Base-by-base conservation (phyloP, 1,284 basidiomycete species). In the Ceratobasidium sp. region DNA sequence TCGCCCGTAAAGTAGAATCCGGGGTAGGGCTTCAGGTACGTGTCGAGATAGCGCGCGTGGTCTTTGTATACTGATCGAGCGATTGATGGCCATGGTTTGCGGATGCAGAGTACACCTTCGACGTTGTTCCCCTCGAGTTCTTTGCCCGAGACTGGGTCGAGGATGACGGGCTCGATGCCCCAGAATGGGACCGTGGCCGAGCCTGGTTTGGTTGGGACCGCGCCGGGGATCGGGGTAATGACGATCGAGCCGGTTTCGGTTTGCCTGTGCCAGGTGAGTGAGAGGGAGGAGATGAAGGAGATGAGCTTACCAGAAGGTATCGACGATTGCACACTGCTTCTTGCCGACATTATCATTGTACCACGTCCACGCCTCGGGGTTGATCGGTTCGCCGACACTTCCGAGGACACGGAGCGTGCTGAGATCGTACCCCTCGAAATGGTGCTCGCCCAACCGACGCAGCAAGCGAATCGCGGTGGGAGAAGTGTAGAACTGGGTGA, bases 281-380 rank as follows among this genome's bases (percentile, higher is more conserved):
- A 13, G 34, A 37, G 17, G 29, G 15, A 62, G n/a, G 59, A 1
- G 17, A 52, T 43, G 22, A 2, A 15, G 25, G 78, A 32, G 6
- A 22, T 46, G 77, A 85, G 25, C 78, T 43, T 43, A 88, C 92
- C 95, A 97, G 86, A 93, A 97, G 0, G 95, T 96, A 85, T 99
- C 97, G 77, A 99, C 96, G 80, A 99, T 94, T 19, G 97, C 96
- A 82, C 96, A 98, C 85, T 99, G 88, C 79, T 86, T 88, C 81
- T 90, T 89, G 40, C 97, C 98, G 76, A 98, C 96, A 82, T 95
- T 90, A 82, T 98, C 95, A 84, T 95, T 94, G 87, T 97, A 98
- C 97, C 97, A 99, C 82, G 97, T 90, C 97, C 98, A 99, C 3
- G 97, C 98, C 84, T 99, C 97, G 37, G 97, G 97, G 86, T 99